Conservation (phyloP, 352 stramenopile species). For the Phytophthora cactorum region DNA sequence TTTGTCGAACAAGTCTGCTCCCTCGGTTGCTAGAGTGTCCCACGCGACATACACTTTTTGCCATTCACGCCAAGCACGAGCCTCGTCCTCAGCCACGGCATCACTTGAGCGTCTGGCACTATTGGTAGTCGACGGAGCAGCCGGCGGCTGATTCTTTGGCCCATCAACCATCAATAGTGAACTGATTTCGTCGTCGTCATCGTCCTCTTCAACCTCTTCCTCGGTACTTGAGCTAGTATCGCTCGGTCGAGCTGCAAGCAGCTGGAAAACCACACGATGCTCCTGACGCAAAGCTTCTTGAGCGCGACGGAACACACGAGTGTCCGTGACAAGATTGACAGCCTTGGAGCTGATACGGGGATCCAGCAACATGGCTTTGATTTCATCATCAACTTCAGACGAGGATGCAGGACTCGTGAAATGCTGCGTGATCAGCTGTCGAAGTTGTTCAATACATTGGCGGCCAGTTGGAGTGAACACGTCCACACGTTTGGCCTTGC, state of each 20-base stretch:
- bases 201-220: constrained; percentile 22
- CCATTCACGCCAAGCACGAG: constrained; percentile 44
- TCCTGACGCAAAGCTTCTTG: constrained; percentile 40
- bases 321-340: constrained; percentile 32
- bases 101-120: constrained; percentile 23
- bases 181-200: constrained; percentile 42
- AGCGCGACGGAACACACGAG: constrained; percentile 23
- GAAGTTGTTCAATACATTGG: constrained; percentile 26
- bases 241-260: constrained; percentile 21
- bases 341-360: constrained; percentile 46
- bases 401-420: constrained; percentile 24
- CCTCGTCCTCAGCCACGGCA: constrained; percentile 28
- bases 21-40: constrained; percentile 34
- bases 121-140: constrained; percentile 15
- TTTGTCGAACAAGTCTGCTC: constrained; percentile 43
- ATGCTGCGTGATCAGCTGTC: constrained; percentile 19
- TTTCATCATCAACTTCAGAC: constrained; percentile 25
- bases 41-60: constrained; percentile 43
- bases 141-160: constrained; percentile 36
- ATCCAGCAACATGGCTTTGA: constrained; percentile 52
- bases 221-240: constrained; percentile 1
- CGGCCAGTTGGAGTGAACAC: constrained; percentile 26
- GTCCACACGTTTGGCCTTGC: constrained; percentile 29
- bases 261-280: constrained; percentile 39
- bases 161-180: constrained; percentile 45